Conservation (phyloP, 1,284 basidiomycete species). For the Leccinum glutinopallens region DNA sequence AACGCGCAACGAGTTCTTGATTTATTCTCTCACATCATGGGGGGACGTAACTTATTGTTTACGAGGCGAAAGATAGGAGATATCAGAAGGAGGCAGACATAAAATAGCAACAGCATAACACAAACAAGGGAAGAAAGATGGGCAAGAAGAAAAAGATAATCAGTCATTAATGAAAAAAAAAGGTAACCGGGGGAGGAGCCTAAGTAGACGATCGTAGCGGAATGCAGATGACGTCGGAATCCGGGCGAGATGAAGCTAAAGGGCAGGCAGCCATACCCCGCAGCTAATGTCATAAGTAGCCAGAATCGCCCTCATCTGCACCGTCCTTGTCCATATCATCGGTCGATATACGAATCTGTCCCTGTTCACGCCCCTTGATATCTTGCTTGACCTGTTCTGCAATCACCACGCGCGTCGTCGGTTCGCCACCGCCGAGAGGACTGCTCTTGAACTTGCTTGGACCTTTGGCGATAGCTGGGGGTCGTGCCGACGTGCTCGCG, state of each 20-base stretch:
- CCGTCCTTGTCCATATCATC: constrained; percentile 23
- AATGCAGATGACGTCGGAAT: neutral
- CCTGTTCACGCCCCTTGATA: constrained; percentile 24
- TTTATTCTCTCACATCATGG: too few relatives aligned
- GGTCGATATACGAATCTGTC: constrained; percentile 27
- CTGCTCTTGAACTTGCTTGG: constrained; percentile 67
- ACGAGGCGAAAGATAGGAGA: too few relatives aligned
- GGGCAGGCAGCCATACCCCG: neutral
- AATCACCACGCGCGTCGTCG: constrained; percentile 40
- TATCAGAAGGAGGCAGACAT: too few relatives aligned
- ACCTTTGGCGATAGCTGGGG: constrained; percentile 43
- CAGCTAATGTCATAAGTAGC: constrained; percentile 28
- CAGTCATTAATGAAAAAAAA: too few relatives aligned
- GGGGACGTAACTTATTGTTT: too few relatives aligned
- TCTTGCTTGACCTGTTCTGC: constrained; percentile 44
- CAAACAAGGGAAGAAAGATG: too few relatives aligned
- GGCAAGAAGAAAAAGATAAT: too few relatives aligned
- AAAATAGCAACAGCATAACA: too few relatives aligned
- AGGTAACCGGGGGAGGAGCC: too few relatives aligned
- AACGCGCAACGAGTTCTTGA: too few relatives aligned
- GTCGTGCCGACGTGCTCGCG: constrained; percentile 23
- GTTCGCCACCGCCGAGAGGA: constrained; percentile 49
- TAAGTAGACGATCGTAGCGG: too few relatives aligned
- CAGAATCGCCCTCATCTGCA: constrained; percentile 20
- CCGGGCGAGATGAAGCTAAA: neutral